phyloP scores from a whole-genome alignment of 176 grass and related monocot genomes.

The Dactylis glomerata region DNA sequence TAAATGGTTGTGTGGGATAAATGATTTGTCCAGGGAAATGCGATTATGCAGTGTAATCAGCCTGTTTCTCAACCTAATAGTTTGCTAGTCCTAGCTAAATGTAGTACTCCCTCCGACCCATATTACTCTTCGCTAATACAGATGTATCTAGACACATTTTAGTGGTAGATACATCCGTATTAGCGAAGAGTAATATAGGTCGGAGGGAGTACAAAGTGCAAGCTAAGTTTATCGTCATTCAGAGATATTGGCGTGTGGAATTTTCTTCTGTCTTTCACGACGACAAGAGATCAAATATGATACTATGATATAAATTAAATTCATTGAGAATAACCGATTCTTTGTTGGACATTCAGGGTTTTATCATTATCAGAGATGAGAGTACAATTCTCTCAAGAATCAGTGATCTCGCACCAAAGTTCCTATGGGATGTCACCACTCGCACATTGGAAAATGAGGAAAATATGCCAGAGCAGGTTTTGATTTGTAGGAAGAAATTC shows the following conservation, averaged over 20 bases:
- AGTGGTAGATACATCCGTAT: too few species aligned
- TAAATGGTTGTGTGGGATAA: background rate
- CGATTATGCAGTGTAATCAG: background rate
- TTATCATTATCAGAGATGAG: slow-evolving; percentile 85
- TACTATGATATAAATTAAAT: background rate
- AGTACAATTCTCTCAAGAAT: slow-evolving; percentile 66
- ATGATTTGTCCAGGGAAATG: slow-evolving; percentile 1
- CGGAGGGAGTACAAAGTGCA: background rate
- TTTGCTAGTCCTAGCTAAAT: background rate
- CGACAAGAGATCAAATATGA: slow-evolving; percentile 2
- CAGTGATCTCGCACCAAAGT: slow-evolving; percentile 72
- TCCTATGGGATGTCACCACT: slow-evolving; percentile 81
- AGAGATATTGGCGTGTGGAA: background rate
- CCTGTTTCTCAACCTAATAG: background rate
- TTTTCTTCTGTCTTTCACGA: background rate
- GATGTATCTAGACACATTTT: too few species aligned
- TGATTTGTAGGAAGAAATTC: slow-evolving; percentile 92
- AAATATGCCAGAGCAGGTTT: slow-evolving; percentile 43
- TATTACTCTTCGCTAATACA: too few species aligned
- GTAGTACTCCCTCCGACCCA: too few species aligned
- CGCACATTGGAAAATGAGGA: slow-evolving; percentile 63
- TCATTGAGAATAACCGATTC: background rate
- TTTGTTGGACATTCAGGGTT: slow-evolving; percentile 50
- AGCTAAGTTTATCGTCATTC: background rate
- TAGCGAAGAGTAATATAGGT: too few species aligned